Base-by-base conservation (phyloP, 352 stramenopile genomes). In the Phytophthora fragariaefolia region DNA sequence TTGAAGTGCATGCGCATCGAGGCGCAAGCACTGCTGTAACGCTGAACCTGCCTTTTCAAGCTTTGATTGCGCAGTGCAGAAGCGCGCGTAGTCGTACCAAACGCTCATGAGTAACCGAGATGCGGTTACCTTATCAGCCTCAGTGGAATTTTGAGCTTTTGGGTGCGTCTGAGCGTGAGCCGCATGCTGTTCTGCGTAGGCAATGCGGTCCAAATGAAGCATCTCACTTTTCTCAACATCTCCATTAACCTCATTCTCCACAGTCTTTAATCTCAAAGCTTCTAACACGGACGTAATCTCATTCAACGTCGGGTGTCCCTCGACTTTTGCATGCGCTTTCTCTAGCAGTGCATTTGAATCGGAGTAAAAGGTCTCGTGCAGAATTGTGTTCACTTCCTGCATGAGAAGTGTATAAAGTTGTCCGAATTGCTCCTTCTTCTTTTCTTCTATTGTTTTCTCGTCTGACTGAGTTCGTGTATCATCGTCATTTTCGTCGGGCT, bases 221-320 rank as follows among this genome's bases (percentile, higher is more conserved):
- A 73, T 66, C 55, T 90, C 79, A 27, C 82, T 81, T 61, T 89
- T 93, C 10, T 89, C 81, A 5, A 76, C 45, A 51, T 91, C 82
- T 34, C 80, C 79, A 36, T 73, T 90, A n/a, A 86, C 81, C 54
- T 92, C 78, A 58, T 86, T 90, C 56, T 95, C 86, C 42, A 90
- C 62, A 17, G 84, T 78, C 48, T 84, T 83, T 0, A 89, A 64
- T 9, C 66, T 50, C 30, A 92, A 66, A 22, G 66, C 56, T n/a
- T 79, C 51, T 23, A 92, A 58, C 6, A 67, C 58, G 2, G 48
- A 63, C 0, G 40, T 48, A 13, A 85, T 53, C 15, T 78, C 69
- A 28, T 43, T 75, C 40, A 54, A 66, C 28, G 59, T 77, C 20
- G 59, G 69, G 15, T 46, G 53, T 9, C 70, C 65, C 4, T 66